phyloP scores from a whole-genome alignment of 108 stramenopile genomes.

The Skeletonema costatum region DNA sequence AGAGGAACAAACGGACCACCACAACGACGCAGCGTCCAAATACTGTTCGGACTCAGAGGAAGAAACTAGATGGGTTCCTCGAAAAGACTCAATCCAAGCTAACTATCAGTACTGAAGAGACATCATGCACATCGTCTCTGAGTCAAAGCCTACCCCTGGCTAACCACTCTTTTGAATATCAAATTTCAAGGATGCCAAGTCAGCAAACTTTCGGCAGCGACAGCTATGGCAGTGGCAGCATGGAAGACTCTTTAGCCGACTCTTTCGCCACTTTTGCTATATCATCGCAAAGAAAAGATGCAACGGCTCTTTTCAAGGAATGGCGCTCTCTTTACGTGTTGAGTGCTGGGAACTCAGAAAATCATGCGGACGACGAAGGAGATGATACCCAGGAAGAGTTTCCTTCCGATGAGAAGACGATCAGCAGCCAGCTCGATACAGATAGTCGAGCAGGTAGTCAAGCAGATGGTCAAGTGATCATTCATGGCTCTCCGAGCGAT shows the following conservation, averaged over 20 bases:
- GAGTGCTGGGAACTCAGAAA: background rate
- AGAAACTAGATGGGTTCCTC: too few species aligned
- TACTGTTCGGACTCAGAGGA: too few species aligned
- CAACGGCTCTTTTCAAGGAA: background rate
- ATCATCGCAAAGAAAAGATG: background rate
- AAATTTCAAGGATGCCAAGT: background rate
- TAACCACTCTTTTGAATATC: too few species aligned
- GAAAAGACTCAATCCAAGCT: too few species aligned
- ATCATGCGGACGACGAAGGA: background rate
- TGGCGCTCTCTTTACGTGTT: background rate
- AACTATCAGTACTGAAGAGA: background rate
- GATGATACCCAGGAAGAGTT: too few species aligned
- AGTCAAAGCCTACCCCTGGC: background rate
- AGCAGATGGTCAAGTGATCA: background rate
- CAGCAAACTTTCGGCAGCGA: background rate
- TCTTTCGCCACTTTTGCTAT: too few species aligned
- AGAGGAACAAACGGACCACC: too few species aligned
- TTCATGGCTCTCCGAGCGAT: background rate
- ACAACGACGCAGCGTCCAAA: too few species aligned
- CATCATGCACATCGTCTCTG: background rate
- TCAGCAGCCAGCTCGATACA: background rate
- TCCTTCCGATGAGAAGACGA: too few species aligned
- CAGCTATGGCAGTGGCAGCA: too few species aligned
- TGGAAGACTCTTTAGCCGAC: too few species aligned
- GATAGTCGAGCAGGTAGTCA: background rate